These are phyloP conservation scores for Elymus sibiricus DNA, from an alignment of 176 grass and related monocot genomes.

Conservation along the genomic window DNA sequence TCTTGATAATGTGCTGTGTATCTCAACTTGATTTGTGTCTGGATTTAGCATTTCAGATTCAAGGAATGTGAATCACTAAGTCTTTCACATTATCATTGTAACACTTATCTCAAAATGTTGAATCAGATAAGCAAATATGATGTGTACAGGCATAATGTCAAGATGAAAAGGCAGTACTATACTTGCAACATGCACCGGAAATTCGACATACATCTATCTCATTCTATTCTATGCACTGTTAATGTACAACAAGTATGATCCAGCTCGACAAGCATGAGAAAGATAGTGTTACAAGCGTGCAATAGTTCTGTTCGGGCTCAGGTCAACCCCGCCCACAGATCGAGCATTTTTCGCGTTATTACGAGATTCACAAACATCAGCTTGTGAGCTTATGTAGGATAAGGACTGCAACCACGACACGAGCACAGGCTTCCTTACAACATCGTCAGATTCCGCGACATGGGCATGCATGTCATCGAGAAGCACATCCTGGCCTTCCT, in stretches of 20 bases:
- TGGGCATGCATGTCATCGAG: slow-evolving; percentile 75
- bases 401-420: slow-evolving; percentile 93
- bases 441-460: slow-evolving; percentile 86
- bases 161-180: background rate
- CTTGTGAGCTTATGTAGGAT: slow-evolving; percentile 72
- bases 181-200: background rate
- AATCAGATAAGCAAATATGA: background rate
- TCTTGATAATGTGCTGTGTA: background rate
- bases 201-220: background rate
- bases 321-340: background rate
- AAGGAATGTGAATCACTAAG: background rate
- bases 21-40: background rate
- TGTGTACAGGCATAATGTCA: no score
- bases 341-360: background rate
- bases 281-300: slow-evolving; percentile 20
- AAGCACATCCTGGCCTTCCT: slow-evolving; percentile 78
- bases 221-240: background rate
- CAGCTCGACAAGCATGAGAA: background rate
- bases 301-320: slow-evolving; percentile 30
- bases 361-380: background rate
- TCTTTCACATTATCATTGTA: background rate
- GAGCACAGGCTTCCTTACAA: slow-evolving; percentile 75
- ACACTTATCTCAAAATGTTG: no score
- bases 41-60: background rate
- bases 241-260: background rate